Base-by-base conservation (phyloP, 1,139 yeast species). In the Protomyces lactucae-debilis region DNA sequence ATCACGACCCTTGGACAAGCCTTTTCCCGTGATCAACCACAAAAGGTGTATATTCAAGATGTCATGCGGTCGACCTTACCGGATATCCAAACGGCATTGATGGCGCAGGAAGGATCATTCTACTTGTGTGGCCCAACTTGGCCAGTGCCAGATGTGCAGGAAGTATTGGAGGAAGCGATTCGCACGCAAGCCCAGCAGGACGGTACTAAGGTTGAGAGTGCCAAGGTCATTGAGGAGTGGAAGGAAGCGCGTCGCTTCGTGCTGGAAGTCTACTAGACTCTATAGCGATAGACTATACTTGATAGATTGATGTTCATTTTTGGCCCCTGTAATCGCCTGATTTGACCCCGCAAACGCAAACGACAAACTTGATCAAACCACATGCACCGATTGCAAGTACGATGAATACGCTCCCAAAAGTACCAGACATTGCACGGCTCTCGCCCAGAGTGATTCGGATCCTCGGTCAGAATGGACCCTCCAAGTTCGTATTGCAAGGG, bases 61-160 rank as follows among this genome's bases (percentile, higher is more conserved):
- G 86, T 87, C 76, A 92, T 93, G 74, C 83, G 92, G 73, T 91
- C 90, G 73, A 83, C 85, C 67, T 79, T 90, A 72, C 82, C 80
- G 65, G 86, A 83, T 46, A 82, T 93, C 76, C 87, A 88, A 65
- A 88, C 84, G 65, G 95, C 97, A 43, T 84, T 92, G 75, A 87
- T 87, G 57, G 78, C 79, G 67, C 83, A 91, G 77, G 79, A 86
- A 65, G 99, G 98, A 66, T 86, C 91, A 28, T 92, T 93, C 83
- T 93, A 93, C 78, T 82, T 93, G 74, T 93, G 99, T 85, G 99
- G 99, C 69, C 98, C 98, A 55, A 93, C 98, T 1, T 93, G 99
- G 99, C 99, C 99, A 36, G 98, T 93, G 72, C 97, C 98, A 18
- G 97, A 92, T 76, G 88, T 93, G 71, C 89, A 97, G 66, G 89